A percentile compares a stretch with the other conserved stretches of the same genome.
These are phyloP conservation scores for Paramecium octaurelia DNA, from an alignment of 73 alveolate genomes.

Conservation along the genomic window DNA sequence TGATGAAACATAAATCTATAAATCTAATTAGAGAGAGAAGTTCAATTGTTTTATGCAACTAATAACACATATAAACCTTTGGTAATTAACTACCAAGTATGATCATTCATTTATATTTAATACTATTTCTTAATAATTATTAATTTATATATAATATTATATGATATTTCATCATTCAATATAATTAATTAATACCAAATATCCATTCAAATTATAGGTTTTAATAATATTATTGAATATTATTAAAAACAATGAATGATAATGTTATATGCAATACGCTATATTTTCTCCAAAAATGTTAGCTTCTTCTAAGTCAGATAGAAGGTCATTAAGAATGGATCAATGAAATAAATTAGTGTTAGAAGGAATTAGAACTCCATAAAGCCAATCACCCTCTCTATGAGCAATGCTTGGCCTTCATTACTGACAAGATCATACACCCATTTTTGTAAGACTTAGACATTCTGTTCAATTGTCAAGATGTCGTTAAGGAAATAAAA, in stretches of 20 bases:
- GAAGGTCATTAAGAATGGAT: background rate
- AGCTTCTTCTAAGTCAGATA: background rate
- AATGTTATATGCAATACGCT: background rate
- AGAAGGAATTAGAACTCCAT: background rate
- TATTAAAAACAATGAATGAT: background rate
- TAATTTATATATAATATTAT: background rate
- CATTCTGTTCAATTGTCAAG: background rate
- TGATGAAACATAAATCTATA: no score
- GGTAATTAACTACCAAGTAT: no score
- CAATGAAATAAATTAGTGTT: conserved; percentile 10
- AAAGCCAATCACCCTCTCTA: background rate
- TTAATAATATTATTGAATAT: conserved; percentile 1
- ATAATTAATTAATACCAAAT: background rate
- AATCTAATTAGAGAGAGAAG: no score
- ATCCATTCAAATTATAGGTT: background rate
- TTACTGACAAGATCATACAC: background rate
- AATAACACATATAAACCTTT: no score
- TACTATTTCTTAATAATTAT: background rate
- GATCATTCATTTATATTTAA: background rate
- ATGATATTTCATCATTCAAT: background rate
- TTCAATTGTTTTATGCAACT: no score
- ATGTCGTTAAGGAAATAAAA: background rate
- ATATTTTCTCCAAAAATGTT: background rate
- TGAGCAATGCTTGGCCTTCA: background rate
- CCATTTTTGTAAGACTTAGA: background rate